Evolutionary conservation across 441 rosid genomes (phyloP), one percentile per base, ranked within the genome.

Genomic region (Sinapis alba): DNA sequence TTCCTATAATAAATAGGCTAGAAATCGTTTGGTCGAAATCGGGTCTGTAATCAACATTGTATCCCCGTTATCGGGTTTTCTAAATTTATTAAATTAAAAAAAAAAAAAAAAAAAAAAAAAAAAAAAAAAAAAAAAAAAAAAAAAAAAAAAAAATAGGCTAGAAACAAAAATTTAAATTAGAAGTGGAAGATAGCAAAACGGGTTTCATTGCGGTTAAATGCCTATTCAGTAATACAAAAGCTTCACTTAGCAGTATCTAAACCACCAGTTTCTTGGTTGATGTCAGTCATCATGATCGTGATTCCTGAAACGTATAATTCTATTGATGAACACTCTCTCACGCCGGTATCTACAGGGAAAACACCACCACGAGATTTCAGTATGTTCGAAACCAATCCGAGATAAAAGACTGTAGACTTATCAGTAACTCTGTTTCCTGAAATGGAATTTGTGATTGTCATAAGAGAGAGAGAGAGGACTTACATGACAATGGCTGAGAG

Each of bases 291-390:
- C 73, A 1, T 76, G 79, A 21, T 65, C 62, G 38, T 90, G 94
- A 78, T 89, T 80, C 3, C 84, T 86, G 78, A 88, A 88, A 27
- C 81, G 87, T 77, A 90, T 77, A 71, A 94, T 82, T 80, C 79
- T 89, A 60, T 82, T 81, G 87, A 91, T 87, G 58, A 94, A 91
- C 73, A 78, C 50, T 63, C 84, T 86, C 86, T 94, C 98, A 30
- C 81, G 79, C 38, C 79, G 86, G 81, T 90, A 94, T 63, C 98
- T 91, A 76, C 79, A 53, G 1, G 43, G 7, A 19, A 21, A 45
- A 20, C 28, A 56, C 28, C 28, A 41, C 47, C 21, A 47, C 59
- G 50, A 71, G 19, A 24, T 56, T 41, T 21, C 18, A 54, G 69
- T n/a, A n/a, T n/a, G n/a, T n/a, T n/a, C n/a, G n/a, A n/a, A n/a